Conservation (phyloP, 2,329 filamentous ascomycete genomes). For the Colletotrichum horii region DNA sequence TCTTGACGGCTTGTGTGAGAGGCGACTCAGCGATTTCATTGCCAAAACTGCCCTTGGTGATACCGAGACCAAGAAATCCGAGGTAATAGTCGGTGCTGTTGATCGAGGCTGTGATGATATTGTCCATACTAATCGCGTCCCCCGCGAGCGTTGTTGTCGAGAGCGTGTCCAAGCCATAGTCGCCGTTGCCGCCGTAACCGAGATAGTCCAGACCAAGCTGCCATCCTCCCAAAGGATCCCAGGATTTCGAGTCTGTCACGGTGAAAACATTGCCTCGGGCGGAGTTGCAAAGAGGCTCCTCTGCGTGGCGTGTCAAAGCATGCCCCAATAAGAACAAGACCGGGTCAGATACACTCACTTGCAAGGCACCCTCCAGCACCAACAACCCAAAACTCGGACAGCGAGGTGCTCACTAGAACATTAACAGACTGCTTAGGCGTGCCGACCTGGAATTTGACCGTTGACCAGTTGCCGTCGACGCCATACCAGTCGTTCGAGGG, state of each 20-base stretch:
- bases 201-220: conserved; percentile 64
- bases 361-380: conserved; percentile 59
- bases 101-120: conserved; percentile 54
- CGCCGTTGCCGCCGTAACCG: conserved; percentile 64
- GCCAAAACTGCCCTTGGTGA: conserved; percentile 57
- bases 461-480: conserved; percentile 75
- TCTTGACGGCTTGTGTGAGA: conserved; percentile 62
- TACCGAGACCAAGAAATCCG: conserved; percentile 63
- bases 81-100: conserved; percentile 61
- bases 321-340: not conserved
- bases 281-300: conserved; percentile 57
- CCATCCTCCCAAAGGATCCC: conserved; percentile 64
- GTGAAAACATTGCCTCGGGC: conserved; percentile 66
- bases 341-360: conserved; percentile 42
- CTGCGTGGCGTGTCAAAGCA: conserved; percentile 29
- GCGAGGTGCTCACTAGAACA: conserved; percentile 65
- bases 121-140: conserved; percentile 45
- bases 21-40: conserved; percentile 54
- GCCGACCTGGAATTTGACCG: conserved; percentile 66
- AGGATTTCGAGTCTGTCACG: conserved; percentile 57
- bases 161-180: conserved; percentile 65
- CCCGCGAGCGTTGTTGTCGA: conserved; percentile 42
- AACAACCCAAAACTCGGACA: conserved; percentile 76
- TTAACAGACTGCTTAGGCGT: conserved; percentile 40
- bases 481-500: conserved; percentile 44